Evolutionary conservation across 331 rosid species (phyloP), one percentile per base, ranked within the genome.

Genomic region (Erythrophleum ivorense): DNA sequence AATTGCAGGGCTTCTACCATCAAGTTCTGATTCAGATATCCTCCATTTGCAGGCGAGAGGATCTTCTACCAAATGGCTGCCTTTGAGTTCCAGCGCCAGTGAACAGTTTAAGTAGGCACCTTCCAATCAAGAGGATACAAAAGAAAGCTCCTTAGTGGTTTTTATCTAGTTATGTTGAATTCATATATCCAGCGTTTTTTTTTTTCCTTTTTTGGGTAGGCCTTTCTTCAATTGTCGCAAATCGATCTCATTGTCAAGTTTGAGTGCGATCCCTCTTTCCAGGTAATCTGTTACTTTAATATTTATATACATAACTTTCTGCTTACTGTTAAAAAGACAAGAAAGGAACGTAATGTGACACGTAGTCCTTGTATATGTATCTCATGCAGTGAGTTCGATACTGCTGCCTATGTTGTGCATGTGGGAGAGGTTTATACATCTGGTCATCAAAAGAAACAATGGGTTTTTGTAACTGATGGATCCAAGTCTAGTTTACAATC

Each of bases 401-500:
- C 88, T 49, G 94, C 86, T 83, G 98, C 93, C 66, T 80, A 82
- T 64, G 86, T 95, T 85, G 90, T 95, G 84, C 91, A 90, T 69
- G 96, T 91, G 78, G 99, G 97, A 71, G 91, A 86, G 53, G 93
- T 86, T 80, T 81, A 84, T 86, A 79, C 77, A 69, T 71, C 87
- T 53, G 84, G 81, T 71, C 90, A 87, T 58, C 94, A 88, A 73
- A 90, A 80, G 87, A 93, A 86, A 85, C 99, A 95, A 81, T 93
- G 98, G 99, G 85, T 89, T 82, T 95, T 91, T 77, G 97, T 91
- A 82, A 85, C 96, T 73, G 98, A 91, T 86, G 91, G 91, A 86
- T 90, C 97, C 79, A 80, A 65, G 78, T 69, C 78, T 65, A 92
- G 84, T 76, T 82, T 82, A 80, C 80, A 73, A 46, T 78, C 89